Evolutionary conservation across 345 rosid genomes (phyloP), one percentile per base, ranked within the genome.

Genomic region (Citrus cavaleriei): DNA sequence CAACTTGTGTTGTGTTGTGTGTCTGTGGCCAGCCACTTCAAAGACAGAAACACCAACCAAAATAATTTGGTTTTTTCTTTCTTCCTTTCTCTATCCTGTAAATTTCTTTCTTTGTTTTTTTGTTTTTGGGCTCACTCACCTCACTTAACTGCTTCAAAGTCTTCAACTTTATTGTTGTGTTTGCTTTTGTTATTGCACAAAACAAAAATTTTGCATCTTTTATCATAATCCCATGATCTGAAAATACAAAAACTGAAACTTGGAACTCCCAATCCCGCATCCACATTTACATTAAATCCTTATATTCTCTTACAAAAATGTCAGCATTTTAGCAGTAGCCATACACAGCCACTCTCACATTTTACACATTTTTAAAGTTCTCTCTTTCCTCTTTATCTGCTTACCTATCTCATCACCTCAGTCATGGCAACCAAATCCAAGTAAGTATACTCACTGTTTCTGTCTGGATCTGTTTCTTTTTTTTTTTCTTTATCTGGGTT

Each of bases 341-440:
- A 6, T 42, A 6, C 16, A 21, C 22, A 6, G 62, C 57, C 75
- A 14, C 6, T 10, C 40, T 10, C 68, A 6, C 62, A 27, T 72
- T 46, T 34, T 9, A 13, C 72, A 70, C 67, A 42, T 58, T 68
- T 35, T 38, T 64, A 30, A 73, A 42, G 59, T 59, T 19, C 55
- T 58, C 28, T 82, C 57, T 78, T 79, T 72, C 65, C 24, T 32
- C 78, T 72, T 60, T 78, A 65, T 80, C 68, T 75, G 46, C 77
- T 58, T 21, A 54, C 72, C 46, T n/a, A 67, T 35, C 54, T 70
- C 73, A 42, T 35, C 34, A 30, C 74, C 80, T 32, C 73, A 65
- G 74, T 65, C 81, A 92, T 92, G 96, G 79, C 92, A 79, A 60
- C 92, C 65, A 90, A 90, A 86, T 79, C 90, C 87, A 90, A 85